Base-by-base conservation (phyloP, 2,329 filamentous ascomycete genomes). In the Nannizzia gypsea region DNA sequence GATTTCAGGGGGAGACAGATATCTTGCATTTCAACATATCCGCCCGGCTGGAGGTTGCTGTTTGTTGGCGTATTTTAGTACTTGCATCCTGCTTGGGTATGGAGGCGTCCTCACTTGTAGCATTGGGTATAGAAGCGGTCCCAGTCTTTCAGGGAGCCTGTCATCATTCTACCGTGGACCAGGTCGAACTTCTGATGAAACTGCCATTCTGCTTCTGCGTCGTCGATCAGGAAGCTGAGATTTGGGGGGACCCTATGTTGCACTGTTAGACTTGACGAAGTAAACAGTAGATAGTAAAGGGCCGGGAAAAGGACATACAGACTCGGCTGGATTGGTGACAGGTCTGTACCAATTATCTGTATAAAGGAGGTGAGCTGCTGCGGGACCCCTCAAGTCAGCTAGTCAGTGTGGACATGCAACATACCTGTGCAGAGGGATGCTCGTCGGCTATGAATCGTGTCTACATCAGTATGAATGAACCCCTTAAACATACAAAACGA, bases 11-110 rank as follows among this genome's bases (percentile, higher is more conserved):
- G 69, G 1, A 76, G 67, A 40, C 75, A 71, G 61, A 76, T 76
- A 61, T 80, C 78, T 64, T 80, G 76, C 57, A 77, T 68, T 61
- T 80, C 78, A 22, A 80, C 64, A 65, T 73, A 81, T 40, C 77
- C 78, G 4, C 77, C 78, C 0, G 77, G 77, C 58, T 73, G 73
- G 24, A 80, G 71, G 67, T 75, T 71, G 40, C 63, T 56, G 36
- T 34, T n/a, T 28, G 50, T 59, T 48, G 15, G 31, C 36, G 17
- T 6, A 15, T 31, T 1, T 24, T 36, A 36, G 31, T 13, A 11
- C 9, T 28, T 48, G n/a, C n/a, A 42, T 17, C 11, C 26, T 40
- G 28, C 6, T 40, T 22, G 9, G 58, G 4, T 11, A 42, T 66
- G 64, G 40, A 40, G 48, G 63, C 62, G 48, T 66, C 3, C 50